phyloP scores from a whole-genome alignment of 257 asterid species.

The Gentiana macrophylla region DNA sequence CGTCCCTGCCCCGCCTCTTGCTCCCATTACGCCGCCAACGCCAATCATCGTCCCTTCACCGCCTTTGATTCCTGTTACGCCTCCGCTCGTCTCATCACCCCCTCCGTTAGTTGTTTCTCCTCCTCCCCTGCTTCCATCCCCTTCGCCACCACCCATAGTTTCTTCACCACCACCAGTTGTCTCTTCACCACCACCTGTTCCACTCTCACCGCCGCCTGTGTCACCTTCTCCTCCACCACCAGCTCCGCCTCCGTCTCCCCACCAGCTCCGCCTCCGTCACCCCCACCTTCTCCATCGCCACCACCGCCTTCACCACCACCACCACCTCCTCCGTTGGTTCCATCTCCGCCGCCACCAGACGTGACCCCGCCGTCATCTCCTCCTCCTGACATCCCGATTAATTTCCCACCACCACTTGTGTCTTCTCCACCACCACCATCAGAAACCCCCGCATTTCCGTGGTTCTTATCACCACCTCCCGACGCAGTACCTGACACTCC shows the following conservation, averaged over 20 bases:
- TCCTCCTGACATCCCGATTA: constrained; percentile 11
- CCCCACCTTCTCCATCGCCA: constrained; percentile 6
- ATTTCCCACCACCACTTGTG: constrained; percentile 16
- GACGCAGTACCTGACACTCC: constrained; percentile 11
- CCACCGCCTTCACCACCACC: constrained; percentile 5
- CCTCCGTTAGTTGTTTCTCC: constrained; percentile 7
- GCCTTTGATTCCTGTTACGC: not conserved
- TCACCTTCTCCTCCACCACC: constrained; percentile 12
- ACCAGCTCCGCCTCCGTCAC: constrained; percentile 11
- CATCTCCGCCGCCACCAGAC: constrained; percentile 17
- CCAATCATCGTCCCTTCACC: constrained; percentile 18
- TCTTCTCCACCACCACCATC: constrained; percentile 21
- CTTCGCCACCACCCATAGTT: constrained; percentile 12
- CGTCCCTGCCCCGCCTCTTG: constrained; percentile 11
- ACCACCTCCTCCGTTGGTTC: constrained; percentile 12
- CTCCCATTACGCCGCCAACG: constrained; percentile 1
- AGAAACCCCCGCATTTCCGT: constrained; percentile 17
- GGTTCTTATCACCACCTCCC: constrained; percentile 18
- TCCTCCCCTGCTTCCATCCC: not conserved
- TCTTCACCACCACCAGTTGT: constrained; percentile 11
- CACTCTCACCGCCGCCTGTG: constrained; percentile 11
- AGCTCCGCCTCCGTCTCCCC: not conserved
- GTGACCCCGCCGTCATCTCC: constrained; percentile 11
- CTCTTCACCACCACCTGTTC: constrained; percentile 18
- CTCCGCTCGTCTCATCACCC: constrained; percentile 13